A percentile compares a stretch with the other conserved stretches of the same genome.
phyloP scores from a whole-genome alignment of 805 yeast species.

The Limtongia smithiae region DNA sequence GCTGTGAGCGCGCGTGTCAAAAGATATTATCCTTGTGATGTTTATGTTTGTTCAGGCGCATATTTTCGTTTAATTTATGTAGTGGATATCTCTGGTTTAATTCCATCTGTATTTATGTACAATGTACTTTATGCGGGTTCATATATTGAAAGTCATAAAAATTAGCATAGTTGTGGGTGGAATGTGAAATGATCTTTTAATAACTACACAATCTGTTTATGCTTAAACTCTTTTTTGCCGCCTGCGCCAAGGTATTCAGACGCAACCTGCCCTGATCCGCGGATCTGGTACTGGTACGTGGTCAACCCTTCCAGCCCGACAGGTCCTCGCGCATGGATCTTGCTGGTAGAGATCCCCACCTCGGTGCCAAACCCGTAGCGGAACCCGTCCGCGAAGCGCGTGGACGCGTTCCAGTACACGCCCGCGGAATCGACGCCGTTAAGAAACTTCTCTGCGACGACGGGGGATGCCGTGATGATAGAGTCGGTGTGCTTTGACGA shows the following conservation, averaged over 20 bases:
- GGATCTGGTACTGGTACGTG: conserved; percentile 87
- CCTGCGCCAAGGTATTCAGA: conserved; percentile 93
- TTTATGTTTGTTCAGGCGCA: no score
- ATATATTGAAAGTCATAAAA: no score
- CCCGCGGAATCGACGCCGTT: conserved; percentile 92
- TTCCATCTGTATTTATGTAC: no score
- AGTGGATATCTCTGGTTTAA: no score
- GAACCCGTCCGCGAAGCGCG: conserved; percentile 97
- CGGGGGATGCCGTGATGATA: conserved; percentile 73
- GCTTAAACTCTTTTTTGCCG: conserved; percentile 73
- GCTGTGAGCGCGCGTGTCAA: no score
- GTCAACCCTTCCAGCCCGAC: conserved; percentile 97
- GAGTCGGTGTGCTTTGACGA: conserved; percentile 97
- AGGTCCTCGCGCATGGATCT: conserved; percentile 97
- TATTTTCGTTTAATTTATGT: no score
- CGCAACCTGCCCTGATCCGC: conserved; percentile 91
- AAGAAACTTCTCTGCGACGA: conserved; percentile 69
- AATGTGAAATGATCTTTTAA: no score
- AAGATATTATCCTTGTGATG: no score
- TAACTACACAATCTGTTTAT: conserved; percentile 35
- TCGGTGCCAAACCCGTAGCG: conserved; percentile 98
- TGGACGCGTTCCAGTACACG: conserved; percentile 95
- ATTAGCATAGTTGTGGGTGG: no score
- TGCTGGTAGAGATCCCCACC: conserved; percentile 95
- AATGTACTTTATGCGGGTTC: no score